Base-by-base conservation (phyloP, 768 basidiomycete species). In the Boletus tomentosulus region DNA sequence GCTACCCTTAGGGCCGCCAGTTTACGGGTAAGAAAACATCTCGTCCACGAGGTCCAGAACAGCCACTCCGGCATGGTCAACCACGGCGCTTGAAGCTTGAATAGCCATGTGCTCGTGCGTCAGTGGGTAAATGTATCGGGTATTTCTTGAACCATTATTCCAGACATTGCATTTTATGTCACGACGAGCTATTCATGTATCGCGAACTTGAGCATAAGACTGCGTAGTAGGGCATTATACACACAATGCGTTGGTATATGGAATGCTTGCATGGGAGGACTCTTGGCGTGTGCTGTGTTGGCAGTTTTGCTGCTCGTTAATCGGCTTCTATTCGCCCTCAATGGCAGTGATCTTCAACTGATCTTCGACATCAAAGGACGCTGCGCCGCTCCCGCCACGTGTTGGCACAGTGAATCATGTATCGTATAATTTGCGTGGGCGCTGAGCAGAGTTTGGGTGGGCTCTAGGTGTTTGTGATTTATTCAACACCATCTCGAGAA, bases 301-400 rank as follows among this genome's bases (percentile, higher is more conserved):
- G 34, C 37, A 52, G 48, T 54, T 31, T 55, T 27, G 33, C 42
- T 33, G 46, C 42, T 54, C 54, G 65, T 60, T 51, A 57, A 66
- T 67, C 53, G 41, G n/a, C 61, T 65, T 67, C 63, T 50, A 51
- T 61, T 61, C 54, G 39, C 64, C 52, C 52, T 50, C 65, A 46
- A 58, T 46, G 50, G 61, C 38, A 67, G 58, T 57, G 66, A 66
- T 66, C 65, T 62, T 63, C 65, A 57, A 66, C 55, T 57, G 65
- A 66, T 65, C 57, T 66, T 65, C 62, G 53, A 33, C 45, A 39
- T 55, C 53, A 43, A 13, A 49, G 39, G 25, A 10, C 42, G 28
- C 12, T 33, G 28, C 60, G 63, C 57, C 57, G 57, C 60, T 60
- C 44, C 35, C 48, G 4, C 44, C 55, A 62, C 55, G 53, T 56